Percentiles rank a stretch among this genome's conserved stretches.
Conservation (phyloP, 164 flowering plant genomes). For the Kingdonia uniflora region DNA sequence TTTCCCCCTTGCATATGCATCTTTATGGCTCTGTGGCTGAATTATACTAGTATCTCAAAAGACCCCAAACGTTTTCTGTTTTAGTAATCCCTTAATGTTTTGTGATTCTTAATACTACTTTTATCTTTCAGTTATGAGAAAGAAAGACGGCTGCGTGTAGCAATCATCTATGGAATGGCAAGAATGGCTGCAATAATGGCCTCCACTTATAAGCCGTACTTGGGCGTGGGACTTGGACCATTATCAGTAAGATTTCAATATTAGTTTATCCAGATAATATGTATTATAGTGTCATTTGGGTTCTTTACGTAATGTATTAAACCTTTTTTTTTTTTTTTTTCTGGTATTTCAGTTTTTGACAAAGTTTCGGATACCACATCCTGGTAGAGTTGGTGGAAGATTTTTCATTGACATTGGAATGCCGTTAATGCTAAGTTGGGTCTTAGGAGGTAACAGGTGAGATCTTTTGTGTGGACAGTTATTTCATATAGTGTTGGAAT, state of each 20-base stretch:
- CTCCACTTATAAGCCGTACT: slow-evolving; percentile 81
- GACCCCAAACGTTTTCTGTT: too few relatives aligned
- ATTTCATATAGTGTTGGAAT: too few relatives aligned
- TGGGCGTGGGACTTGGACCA: slow-evolving; percentile 96
- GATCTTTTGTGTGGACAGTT: slow-evolving; percentile 9
- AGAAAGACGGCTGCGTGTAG: slow-evolving; percentile 73
- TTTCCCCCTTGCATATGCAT: too few relatives aligned
- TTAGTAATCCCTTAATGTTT: too few relatives aligned
- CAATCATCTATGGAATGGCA: slow-evolving; percentile 81
- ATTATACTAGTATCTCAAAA: too few relatives aligned
- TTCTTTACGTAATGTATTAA: slow-evolving; percentile 6
- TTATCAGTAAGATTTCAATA: slow-evolving; percentile 45
- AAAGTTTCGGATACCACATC: slow-evolving; percentile 75
- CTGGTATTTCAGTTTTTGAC: slow-evolving; percentile 90
- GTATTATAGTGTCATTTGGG: background rate
- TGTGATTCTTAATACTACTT: background rate
- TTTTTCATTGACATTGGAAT: slow-evolving; percentile 59
- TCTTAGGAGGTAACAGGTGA: slow-evolving; percentile 90
- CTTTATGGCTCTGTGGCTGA: too few relatives aligned
- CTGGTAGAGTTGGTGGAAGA: slow-evolving; percentile 90
- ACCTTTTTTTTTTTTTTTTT: slow-evolving; percentile 11
- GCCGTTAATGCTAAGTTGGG: slow-evolving; percentile 89
- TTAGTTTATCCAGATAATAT: background rate
- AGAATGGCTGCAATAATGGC: slow-evolving; percentile 96
- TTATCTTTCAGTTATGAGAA: slow-evolving; percentile 57